phyloP scores from a whole-genome alignment of 2,329 filamentous ascomycete species.

The Aspergillus neotritici region DNA sequence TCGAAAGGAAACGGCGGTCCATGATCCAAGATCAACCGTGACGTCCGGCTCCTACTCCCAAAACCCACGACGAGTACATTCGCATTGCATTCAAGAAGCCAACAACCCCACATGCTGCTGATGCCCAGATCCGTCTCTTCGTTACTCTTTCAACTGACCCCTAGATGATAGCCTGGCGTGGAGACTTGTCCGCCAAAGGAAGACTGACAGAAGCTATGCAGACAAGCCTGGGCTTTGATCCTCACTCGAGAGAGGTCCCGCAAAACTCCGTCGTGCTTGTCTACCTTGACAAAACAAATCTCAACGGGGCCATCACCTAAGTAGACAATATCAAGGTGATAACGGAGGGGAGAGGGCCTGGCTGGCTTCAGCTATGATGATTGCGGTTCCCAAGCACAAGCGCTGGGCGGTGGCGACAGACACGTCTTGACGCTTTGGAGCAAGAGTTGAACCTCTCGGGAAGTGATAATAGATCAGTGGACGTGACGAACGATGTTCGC shows the following conservation, averaged over 20 bases:
- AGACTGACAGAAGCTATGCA: conserved; percentile 31
- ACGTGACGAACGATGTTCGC: conserved; percentile 10
- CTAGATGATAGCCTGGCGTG: conserved; percentile 6
- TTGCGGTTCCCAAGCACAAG: neutral
- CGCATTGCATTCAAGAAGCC: conserved; percentile 8
- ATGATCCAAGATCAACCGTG: conserved; percentile 10
- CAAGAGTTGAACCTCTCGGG: conserved; percentile 13
- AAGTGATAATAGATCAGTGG: conserved; percentile 6
- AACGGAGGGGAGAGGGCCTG: conserved; percentile 9
- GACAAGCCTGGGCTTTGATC: conserved; percentile 94
- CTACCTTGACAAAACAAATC: conserved; percentile 1
- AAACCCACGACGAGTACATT: conserved; percentile 5
- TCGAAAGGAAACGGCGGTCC: conserved; percentile 25
- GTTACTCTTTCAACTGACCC: conserved; percentile 10
- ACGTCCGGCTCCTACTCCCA: conserved; percentile 12
- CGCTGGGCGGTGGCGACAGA: neutral
- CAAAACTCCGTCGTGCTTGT: conserved; percentile 26
- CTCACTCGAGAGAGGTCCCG: conserved; percentile 88
- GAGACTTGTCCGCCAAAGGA: conserved; percentile 4
- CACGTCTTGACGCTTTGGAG: neutral
- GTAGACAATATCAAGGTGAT: conserved; percentile 4
- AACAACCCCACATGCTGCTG: conserved; percentile 8
- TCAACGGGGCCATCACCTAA: neutral
- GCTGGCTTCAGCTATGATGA: conserved; percentile 2
- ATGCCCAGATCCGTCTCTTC: conserved; percentile 12